Conservation (phyloP, 2,329 filamentous ascomycete species). For the Penicillium sp. region DNA sequence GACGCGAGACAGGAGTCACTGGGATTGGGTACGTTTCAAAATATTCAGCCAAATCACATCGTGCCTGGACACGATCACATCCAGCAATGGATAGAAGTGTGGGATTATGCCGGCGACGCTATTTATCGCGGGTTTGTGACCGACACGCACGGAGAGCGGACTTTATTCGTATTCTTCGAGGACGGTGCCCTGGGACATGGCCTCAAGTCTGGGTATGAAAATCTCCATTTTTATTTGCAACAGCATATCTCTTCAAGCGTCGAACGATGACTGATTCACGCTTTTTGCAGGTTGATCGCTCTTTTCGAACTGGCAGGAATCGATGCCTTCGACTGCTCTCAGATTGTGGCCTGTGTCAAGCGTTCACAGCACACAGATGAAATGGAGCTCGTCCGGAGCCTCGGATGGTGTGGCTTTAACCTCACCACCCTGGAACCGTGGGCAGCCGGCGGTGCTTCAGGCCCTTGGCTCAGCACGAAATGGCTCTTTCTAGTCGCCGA, state of each 20-base stretch:
- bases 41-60: constrained; percentile 30
- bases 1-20: constrained; percentile 73
- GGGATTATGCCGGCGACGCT: constrained; percentile 78
- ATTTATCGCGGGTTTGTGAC: constrained; percentile 84
- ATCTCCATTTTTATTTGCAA: not conserved
- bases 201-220: constrained; percentile 78
- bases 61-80: constrained; percentile 24
- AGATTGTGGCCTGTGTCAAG: constrained; percentile 79
- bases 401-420: constrained; percentile 92
- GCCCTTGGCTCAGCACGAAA: constrained; percentile 66
- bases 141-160: constrained; percentile 66
- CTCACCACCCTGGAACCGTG: constrained; percentile 77
- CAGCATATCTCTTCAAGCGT: not conserved
- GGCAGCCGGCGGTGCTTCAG: constrained; percentile 50
- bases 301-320: constrained; percentile 82
- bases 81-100: constrained; percentile 39
- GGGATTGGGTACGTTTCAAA: constrained; percentile 70
- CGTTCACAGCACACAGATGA: constrained; percentile 63
- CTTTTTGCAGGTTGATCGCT: constrained; percentile 67
- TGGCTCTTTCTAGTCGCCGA: constrained; percentile 93
- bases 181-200: constrained; percentile 68
- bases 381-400: constrained; percentile 67
- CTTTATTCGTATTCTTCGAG: constrained; percentile 87
- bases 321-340: constrained; percentile 67
- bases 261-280: not conserved